phyloP scores from a whole-genome alignment of 306 rosid genomes.

The Crataegus laevigata region DNA sequence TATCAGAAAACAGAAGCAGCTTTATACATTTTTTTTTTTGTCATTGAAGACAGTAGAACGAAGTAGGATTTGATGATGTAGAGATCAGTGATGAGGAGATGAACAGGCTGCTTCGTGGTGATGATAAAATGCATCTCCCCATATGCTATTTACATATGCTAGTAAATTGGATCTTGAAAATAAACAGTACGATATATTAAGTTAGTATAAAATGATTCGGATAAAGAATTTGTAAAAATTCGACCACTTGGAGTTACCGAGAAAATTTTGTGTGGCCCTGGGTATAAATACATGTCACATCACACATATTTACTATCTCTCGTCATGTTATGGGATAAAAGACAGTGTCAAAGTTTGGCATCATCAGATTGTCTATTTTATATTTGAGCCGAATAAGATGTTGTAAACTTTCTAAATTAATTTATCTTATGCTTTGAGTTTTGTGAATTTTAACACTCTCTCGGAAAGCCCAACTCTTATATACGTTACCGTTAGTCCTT shows the following conservation, averaged over 20 bases:
- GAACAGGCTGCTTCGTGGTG: not conserved
- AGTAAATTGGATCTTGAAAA: not conserved
- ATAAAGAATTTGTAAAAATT: not conserved
- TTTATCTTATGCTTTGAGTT: conserved; percentile 6
- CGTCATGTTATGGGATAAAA: rapidly evolving
- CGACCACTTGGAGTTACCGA: not conserved
- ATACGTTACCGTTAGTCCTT: too few relatives aligned
- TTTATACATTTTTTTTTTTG: not conserved
- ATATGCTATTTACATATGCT: not conserved
- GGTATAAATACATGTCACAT: too few relatives aligned
- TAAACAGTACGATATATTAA: not conserved
- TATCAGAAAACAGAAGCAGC: rapidly evolving
- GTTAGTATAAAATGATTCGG: not conserved
- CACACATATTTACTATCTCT: too few relatives aligned
- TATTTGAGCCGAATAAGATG: not conserved
- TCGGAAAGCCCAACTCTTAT: too few relatives aligned
- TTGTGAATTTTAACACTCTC: not conserved
- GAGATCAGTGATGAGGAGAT: not conserved
- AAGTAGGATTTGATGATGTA: not conserved
- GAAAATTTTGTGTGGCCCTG: too few relatives aligned
- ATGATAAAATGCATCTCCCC: not conserved
- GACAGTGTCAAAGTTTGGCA: not conserved
- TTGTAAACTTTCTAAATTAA: not conserved
- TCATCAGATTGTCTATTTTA: not conserved
- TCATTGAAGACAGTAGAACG: not conserved